Base-by-base conservation (phyloP, 306 rosid species). In the Ochetophila trinervis region DNA sequence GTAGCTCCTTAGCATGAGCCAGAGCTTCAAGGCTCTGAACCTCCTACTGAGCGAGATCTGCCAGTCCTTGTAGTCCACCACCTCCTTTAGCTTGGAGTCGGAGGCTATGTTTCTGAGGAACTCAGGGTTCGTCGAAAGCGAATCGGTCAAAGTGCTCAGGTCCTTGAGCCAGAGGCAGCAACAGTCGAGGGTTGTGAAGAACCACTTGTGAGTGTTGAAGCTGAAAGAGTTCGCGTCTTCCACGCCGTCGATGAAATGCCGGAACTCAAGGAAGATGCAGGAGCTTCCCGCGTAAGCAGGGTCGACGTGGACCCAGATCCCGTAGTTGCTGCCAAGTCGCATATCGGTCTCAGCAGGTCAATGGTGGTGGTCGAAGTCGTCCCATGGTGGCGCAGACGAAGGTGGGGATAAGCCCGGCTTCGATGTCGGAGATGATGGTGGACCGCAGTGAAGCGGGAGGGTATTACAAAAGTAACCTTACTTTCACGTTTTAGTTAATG, bases 251-350 rank as follows among this genome's bases (percentile, higher is more conserved):
- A 68, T 16, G 65, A 67, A 68, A 15, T 68, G 74, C 8, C 68
- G 54, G 5, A 63, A 70, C 76, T 70, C 72, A 0, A 72, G 80
- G 6, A 76, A 76, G 37, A 76, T 64, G 58, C 76, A 76, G 2
- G 68, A 70, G 8, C 68, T 69, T 7, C 71, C 71, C 5, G 66
- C 75, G 23, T 75, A 69, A 0, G 79, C 71, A 19, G 75, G 70
- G 19, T 76, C 80, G 5, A 76, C 63, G 18, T 76, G 80, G 4
- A 76, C 72, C 72, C 76, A 76, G 1, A 76, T 57, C 6, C 58
- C 68, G 12, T 69, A 50, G 18, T 58, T 57, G 19, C 52, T 66
- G 80, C 67, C 44, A 76, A 24, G 0, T 58, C 17, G 22, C 68
- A 45, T 4, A 74, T 65, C 0, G 69, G 14, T 10, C 16, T 35